These are phyloP conservation scores for Tympanopsis confertula DNA, from an alignment of 2,329 filamentous ascomycete species.

Conservation along the genomic window DNA sequence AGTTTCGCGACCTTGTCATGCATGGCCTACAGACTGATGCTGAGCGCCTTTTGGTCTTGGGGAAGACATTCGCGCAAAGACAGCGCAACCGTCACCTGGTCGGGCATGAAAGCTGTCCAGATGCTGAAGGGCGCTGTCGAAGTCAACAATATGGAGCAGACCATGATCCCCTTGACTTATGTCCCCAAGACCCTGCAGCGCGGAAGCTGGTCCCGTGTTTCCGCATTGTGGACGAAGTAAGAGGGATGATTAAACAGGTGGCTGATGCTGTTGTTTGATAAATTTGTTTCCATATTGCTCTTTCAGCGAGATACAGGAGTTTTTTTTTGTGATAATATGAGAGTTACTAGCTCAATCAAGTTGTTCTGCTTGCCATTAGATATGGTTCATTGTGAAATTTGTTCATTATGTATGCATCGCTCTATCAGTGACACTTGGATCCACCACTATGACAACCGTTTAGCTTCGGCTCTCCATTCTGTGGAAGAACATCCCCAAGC, in stretches of 20 bases:
- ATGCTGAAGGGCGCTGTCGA: conserved; percentile 12
- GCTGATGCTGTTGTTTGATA: conserved; percentile 6
- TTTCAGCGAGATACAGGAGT: too few species aligned
- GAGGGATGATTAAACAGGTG: conserved; percentile 11
- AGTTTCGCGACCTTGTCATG: too few species aligned
- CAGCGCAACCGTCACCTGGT: conserved; percentile 14
- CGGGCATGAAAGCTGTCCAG: conserved; percentile 13
- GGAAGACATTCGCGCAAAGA: conserved; percentile 10
- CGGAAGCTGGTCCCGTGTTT: conserved; percentile 13
- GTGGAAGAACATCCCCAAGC: conserved; percentile 11
- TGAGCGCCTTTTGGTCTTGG: conserved; percentile 8
- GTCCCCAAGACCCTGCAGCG: conserved; percentile 10
- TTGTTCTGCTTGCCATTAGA: too few species aligned
- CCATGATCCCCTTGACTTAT: conserved; percentile 13
- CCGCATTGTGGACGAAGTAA: conserved; percentile 15
- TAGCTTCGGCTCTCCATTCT: conserved; percentile 10
- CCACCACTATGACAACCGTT: too few species aligned
- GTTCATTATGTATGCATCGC: too few species aligned
- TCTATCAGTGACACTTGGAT: too few species aligned
- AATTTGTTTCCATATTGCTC: conserved; percentile 5
- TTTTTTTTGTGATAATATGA: too few species aligned
- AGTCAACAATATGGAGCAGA: conserved; percentile 9
- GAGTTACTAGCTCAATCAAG: too few species aligned
- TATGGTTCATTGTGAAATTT: too few species aligned
- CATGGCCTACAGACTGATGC: conserved; percentile 9